A percentile compares a stretch with the other conserved stretches of the same genome.
phyloP scores from a whole-genome alignment of 441 rosid species.

The Jatropha multifida region DNA sequence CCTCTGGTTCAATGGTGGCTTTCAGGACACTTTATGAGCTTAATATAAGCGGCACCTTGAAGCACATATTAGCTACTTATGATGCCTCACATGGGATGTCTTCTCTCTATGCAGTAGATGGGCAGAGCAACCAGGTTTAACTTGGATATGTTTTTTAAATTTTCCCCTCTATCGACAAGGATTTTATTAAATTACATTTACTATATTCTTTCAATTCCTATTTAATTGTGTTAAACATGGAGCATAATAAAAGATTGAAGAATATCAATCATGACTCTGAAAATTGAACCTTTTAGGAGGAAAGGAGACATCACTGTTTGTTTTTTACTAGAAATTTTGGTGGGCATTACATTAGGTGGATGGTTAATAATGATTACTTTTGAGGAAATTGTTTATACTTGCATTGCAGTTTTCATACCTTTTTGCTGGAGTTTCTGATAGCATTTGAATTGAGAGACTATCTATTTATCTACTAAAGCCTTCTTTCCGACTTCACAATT shows the following conservation, averaged over 20 bases:
- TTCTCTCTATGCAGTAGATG: conserved; percentile 56
- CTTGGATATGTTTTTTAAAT: background rate
- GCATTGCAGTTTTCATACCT: background rate
- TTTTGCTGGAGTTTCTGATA: background rate
- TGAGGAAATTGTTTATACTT: background rate
- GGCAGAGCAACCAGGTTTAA: conserved; percentile 77
- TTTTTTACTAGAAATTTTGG: background rate
- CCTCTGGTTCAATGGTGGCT: conserved; percentile 74
- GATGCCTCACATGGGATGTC: conserved; percentile 75
- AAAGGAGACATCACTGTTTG: background rate
- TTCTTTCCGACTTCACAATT: background rate
- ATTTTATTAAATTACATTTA: background rate
- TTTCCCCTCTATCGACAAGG: background rate
- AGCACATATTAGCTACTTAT: conserved; percentile 68
- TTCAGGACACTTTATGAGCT: conserved; percentile 82
- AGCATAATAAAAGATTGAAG: background rate
- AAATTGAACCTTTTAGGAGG: background rate
- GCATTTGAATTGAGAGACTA: background rate
- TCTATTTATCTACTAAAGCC: background rate
- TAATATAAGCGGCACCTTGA: conserved; percentile 68
- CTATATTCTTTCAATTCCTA: background rate
- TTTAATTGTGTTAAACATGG: background rate
- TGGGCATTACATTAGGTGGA: background rate
- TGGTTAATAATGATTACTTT: background rate
- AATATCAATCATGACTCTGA: background rate